Base-by-base conservation (phyloP, 2,329 filamentous ascomycete species). In the Penicillium hesseltinei region DNA sequence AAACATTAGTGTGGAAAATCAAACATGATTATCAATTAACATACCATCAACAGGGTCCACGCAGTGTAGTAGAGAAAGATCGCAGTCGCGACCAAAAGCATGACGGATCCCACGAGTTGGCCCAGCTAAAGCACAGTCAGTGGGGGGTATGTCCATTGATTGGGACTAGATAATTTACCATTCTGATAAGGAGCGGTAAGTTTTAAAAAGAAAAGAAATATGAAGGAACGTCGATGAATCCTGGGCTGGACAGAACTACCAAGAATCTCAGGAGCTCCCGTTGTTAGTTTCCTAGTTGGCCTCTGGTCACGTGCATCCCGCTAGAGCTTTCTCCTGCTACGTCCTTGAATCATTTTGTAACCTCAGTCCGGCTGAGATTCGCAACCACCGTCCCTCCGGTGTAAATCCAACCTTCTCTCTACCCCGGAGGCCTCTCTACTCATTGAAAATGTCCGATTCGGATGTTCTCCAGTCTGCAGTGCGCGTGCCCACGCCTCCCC, bases 11-110 rank as follows among this genome's bases (percentile, higher is more conserved):
- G 43, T 13, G 5, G 13, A 35, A 45, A 31, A 27, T 9, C 9
- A 45, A 36, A 33, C 52, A 49, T 40, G 13, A 21, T 19, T 23
- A 44, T 45, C 36, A 42, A 39, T 46, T 36, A 48, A 48, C 78
- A 58, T 85, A 97, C 94, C 90, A 99, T 97, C 66, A 97, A 84
- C 64, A 99, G 84, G 29, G 94, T 96, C 94, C 94, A 99, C 77
- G 96, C 85, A 63, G 91, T 94, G 81, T 99, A 99, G 85, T 99
- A 99, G 70, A 89, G 81, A 75, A 90, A 91, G 74, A 90, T 84
- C 69, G 83, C 81, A 64, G 87, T 87, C 69, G 88, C 88, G 80
- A 83, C 81, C 76, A 89, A 80, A 75, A 91, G 86, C 88, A 90
- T 90, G 76, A 83, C 85, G 77, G 88, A 82, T 78, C 88, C 88